These are phyloP conservation scores for Sphagnum fallax DNA, from an alignment of 228 moss, liverwort and hornwort genomes.

Conservation along the genomic window DNA sequence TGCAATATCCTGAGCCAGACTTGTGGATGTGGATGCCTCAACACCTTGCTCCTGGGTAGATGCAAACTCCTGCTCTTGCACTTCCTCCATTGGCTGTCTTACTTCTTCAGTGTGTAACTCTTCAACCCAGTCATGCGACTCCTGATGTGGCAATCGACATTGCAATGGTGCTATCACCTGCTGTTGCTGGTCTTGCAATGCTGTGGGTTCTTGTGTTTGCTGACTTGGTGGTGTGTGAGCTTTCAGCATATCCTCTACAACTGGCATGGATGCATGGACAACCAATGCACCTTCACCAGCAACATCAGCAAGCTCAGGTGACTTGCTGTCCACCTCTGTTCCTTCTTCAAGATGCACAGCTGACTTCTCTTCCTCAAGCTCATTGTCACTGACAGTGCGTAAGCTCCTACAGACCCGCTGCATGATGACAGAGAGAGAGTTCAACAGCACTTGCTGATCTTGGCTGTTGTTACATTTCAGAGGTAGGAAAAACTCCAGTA, in stretches of 20 bases:
- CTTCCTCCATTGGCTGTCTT: constrained; percentile 21
- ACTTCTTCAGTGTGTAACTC: constrained; percentile 32
- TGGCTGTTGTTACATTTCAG: constrained; percentile 58
- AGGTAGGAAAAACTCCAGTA: constrained; percentile 95
- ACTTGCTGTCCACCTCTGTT: constrained; percentile 37
- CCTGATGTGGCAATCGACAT: constrained; percentile 5
- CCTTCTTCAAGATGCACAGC: constrained; percentile 24
- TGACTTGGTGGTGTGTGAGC: constrained; percentile 13
- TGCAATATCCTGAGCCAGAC: constrained; percentile 17
- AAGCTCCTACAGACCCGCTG: constrained; percentile 86
- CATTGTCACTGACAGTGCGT: constrained; percentile 81
- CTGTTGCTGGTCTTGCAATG: constrained; percentile 12
- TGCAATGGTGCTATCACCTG: not conserved
- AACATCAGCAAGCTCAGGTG: constrained; percentile 33
- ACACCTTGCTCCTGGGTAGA: constrained; percentile 8
- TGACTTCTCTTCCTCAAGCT: constrained; percentile 70
- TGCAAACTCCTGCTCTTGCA: not conserved
- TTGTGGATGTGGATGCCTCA: constrained; percentile 10
- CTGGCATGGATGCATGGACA: constrained; percentile 12
- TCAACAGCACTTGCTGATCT: constrained; percentile 79
- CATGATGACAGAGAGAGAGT: constrained; percentile 88
- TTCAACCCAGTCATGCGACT: constrained; percentile 17
- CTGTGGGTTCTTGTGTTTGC: not conserved
- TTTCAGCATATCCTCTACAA: constrained; percentile 14
- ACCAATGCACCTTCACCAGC: constrained; percentile 16